phyloP scores from a whole-genome alignment of 129 eudicot species.

The Cynara cardunculus region DNA sequence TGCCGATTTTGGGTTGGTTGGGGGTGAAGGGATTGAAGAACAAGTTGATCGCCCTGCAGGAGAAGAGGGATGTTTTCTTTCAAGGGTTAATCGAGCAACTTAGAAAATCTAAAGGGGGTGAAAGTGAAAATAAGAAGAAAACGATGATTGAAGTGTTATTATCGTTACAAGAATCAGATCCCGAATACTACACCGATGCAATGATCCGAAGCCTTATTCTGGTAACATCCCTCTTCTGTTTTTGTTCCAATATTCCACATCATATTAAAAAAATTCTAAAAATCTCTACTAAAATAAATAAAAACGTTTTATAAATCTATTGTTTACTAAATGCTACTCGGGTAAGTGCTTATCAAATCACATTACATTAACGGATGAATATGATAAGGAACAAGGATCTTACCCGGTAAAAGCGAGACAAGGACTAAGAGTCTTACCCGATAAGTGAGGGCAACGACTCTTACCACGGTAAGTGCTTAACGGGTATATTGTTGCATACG shows the following conservation, averaged over 20 bases:
- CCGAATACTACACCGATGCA: constrained; percentile 26
- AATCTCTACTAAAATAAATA: too few relatives aligned
- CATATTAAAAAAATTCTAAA: too few relatives aligned
- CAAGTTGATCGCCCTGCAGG: constrained; percentile 1
- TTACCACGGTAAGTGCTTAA: too few relatives aligned
- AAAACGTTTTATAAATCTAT: too few relatives aligned
- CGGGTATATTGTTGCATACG: too few relatives aligned
- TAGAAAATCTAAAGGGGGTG: not conserved
- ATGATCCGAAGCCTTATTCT: constrained; percentile 29
- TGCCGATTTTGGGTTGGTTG: constrained; percentile 23
- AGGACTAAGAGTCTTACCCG: too few relatives aligned
- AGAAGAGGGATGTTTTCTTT: constrained; percentile 16
- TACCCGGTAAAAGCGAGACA: too few relatives aligned
- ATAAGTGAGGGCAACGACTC: too few relatives aligned
- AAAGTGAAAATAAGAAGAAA: constrained; percentile 1
- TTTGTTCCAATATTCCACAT: not conserved
- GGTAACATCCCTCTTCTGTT: constrained; percentile 5
- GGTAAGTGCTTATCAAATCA: too few relatives aligned
- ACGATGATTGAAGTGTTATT: constrained; percentile 30
- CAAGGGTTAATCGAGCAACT: constrained; percentile 25
- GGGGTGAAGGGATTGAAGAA: constrained; percentile 22
- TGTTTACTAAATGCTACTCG: too few relatives aligned
- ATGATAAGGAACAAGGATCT: too few relatives aligned
- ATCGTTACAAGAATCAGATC: constrained; percentile 33
- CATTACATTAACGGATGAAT: too few relatives aligned